A percentile compares a stretch with the other conserved stretches of the same genome.
Evolutionary conservation across 2,329 filamentous ascomycete genomes (phyloP).

Genomic region (Pseudogymnoascus pannorum): DNA sequence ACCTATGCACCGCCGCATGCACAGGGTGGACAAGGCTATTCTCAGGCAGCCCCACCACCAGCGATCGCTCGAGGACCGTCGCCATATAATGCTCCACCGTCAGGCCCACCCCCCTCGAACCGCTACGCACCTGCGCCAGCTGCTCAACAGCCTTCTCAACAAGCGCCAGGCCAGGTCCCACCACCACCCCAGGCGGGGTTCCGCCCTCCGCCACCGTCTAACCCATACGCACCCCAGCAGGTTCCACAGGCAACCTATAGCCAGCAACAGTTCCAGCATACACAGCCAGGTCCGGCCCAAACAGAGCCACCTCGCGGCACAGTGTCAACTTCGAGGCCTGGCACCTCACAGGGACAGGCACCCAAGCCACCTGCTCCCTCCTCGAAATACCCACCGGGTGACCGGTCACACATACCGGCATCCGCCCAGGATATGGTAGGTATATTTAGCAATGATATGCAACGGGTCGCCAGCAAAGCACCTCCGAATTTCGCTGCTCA

Average conservation of each 20-base stretch:
- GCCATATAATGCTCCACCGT: constrained; percentile 76
- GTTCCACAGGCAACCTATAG: constrained; percentile 24
- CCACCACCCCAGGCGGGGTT: constrained; percentile 36
- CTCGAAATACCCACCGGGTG: constrained; percentile 69
- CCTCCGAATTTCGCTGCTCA: constrained; percentile 81
- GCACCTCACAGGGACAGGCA: constrained; percentile 33
- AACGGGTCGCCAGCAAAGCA: constrained; percentile 77
- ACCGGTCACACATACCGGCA: constrained; percentile 80
- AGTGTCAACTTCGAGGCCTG: constrained; percentile 34
- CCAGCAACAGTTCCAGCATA: constrained; percentile 39
- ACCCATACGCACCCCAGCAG: constrained; percentile 33
- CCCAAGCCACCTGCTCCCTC: constrained; percentile 46
- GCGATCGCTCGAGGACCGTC: constrained; percentile 68
- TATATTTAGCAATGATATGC: constrained; percentile 75
- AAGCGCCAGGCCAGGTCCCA: constrained; percentile 14
- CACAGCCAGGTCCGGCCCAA: constrained; percentile 35
- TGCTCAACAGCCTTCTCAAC: constrained; percentile 44
- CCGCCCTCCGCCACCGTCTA: constrained; percentile 40
- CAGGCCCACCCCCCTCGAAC: constrained; percentile 60
- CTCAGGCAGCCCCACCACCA: constrained; percentile 38
- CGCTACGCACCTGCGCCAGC: constrained; percentile 66
- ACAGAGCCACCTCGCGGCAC: constrained; percentile 36
- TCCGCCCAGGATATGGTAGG: constrained; percentile 73
- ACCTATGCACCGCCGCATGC: constrained; percentile 55
- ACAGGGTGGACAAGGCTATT: constrained; percentile 27